Evolutionary conservation across 73 alveolate genomes (phyloP).

Genomic region (Paramecium biaurelia): DNA sequence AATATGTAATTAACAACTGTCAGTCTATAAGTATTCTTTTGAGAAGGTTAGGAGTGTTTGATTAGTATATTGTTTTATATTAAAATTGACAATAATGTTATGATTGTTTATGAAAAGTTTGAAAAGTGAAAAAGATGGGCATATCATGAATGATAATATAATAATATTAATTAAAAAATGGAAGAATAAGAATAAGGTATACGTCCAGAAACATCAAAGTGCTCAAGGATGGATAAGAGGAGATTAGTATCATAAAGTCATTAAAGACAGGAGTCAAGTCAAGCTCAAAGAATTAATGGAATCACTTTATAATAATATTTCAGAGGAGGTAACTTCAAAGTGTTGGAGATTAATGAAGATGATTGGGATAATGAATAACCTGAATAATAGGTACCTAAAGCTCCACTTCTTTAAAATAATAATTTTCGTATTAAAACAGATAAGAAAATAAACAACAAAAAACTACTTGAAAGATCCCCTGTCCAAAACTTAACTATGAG

Average conservation of each 20-base stretch:
- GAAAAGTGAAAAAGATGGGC: neutral
- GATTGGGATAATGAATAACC: neutral
- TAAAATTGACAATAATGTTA: neutral
- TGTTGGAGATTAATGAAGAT: neutral
- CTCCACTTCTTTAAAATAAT: neutral
- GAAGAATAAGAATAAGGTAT: neutral
- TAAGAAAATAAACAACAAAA: neutral
- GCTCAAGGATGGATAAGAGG: constrained; percentile 26
- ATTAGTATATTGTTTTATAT: neutral
- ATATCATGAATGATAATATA: neutral
- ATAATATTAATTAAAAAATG: neutral
- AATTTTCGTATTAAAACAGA: neutral
- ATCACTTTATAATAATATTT: constrained; percentile 22
- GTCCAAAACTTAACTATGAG: neutral
- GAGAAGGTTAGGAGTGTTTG: neutral
- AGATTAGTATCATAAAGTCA: constrained; percentile 23
- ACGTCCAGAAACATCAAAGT: constrained; percentile 38
- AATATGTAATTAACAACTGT: neutral
- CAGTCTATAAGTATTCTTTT: neutral
- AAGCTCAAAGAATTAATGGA: neutral
- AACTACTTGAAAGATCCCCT: neutral
- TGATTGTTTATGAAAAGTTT: neutral
- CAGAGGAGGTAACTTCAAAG: neutral
- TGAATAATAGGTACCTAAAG: neutral
- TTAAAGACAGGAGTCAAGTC: neutral